phyloP scores from a whole-genome alignment of 129 eudicot genomes.

The Artemisia argyi region DNA sequence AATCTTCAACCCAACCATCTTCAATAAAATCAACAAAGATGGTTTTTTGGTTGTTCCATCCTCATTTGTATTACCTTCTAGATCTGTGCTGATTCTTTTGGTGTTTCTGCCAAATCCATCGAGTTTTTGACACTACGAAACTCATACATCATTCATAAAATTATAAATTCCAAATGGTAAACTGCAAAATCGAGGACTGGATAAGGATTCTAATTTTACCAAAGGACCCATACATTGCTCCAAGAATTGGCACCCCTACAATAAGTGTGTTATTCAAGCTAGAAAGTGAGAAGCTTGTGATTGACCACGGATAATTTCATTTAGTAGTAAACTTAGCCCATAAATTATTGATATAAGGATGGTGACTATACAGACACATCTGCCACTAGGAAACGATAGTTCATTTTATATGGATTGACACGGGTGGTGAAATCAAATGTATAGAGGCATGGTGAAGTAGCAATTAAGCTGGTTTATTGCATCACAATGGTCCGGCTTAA shows the following conservation, averaged over 20 bases:
- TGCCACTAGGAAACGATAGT: constrained; percentile 45
- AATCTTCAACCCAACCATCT: constrained; percentile 56
- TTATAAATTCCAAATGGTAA: constrained; percentile 46
- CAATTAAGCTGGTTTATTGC: constrained; percentile 61
- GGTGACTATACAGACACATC: constrained; percentile 46
- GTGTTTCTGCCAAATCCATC: constrained; percentile 25
- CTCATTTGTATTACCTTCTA: constrained; percentile 19
- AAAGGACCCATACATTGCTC: constrained; percentile 54
- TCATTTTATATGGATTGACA: constrained; percentile 50
- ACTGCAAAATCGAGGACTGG: constrained; percentile 50
- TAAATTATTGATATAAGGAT: constrained; percentile 33
- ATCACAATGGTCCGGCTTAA: constrained; percentile 54
- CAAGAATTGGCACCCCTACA: constrained; percentile 60
- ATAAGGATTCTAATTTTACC: constrained; percentile 52
- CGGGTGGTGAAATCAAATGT: constrained; percentile 48
- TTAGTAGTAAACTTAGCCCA: constrained; percentile 53
- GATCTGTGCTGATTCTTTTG: constrained; percentile 25
- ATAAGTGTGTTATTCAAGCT: constrained; percentile 53
- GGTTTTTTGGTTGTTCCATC: constrained; percentile 24
- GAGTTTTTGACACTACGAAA: constrained; percentile 30
- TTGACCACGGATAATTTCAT: constrained; percentile 55
- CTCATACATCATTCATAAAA: constrained; percentile 43
- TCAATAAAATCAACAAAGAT: constrained; percentile 41
- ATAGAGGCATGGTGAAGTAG: constrained; percentile 57
- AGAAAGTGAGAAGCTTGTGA: constrained; percentile 52